phyloP scores from a whole-genome alignment of 306 rosid species.

The Cicer arietinum region DNA sequence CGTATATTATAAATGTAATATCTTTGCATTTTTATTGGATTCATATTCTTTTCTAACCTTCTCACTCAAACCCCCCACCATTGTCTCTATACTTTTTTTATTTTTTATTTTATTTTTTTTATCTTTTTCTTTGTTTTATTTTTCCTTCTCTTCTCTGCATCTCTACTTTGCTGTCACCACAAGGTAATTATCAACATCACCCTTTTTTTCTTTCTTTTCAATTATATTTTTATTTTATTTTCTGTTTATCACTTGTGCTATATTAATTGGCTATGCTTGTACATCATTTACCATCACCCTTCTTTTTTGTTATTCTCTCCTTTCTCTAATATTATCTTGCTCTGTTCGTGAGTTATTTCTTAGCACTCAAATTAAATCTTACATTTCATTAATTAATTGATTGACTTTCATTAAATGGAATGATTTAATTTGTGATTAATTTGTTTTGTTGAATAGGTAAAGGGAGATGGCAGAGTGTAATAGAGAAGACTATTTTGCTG shows the following conservation, averaged over 20 bases:
- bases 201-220: slow-evolving; percentile 24
- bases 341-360: neutral
- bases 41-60: slow-evolving; percentile 75
- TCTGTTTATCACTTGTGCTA: slow-evolving; percentile 25
- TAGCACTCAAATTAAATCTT: slow-evolving; percentile 35
- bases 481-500: slow-evolving; percentile 59
- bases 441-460: slow-evolving; percentile 43
- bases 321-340: neutral
- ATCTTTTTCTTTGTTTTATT: slow-evolving; percentile 16
- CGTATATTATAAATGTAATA: slow-evolving; percentile 34
- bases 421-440: neutral
- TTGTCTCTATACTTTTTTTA: slow-evolving; percentile 28
- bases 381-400: neutral
- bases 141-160: slow-evolving; percentile 39
- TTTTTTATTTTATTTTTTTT: neutral
- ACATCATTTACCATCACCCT: slow-evolving; percentile 11
- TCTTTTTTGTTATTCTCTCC: slow-evolving; percentile 19
- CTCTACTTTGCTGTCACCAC: slow-evolving; percentile 54
- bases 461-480: slow-evolving; percentile 72
- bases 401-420: neutral
- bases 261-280: slow-evolving; percentile 28
- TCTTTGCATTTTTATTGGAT: slow-evolving; percentile 32
- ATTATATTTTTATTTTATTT: neutral
- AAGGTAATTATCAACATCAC: slow-evolving; percentile 51
- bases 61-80: slow-evolving; percentile 60